Conservation (phyloP, 768 basidiomycete genomes). For the Pholiota microspora region DNA sequence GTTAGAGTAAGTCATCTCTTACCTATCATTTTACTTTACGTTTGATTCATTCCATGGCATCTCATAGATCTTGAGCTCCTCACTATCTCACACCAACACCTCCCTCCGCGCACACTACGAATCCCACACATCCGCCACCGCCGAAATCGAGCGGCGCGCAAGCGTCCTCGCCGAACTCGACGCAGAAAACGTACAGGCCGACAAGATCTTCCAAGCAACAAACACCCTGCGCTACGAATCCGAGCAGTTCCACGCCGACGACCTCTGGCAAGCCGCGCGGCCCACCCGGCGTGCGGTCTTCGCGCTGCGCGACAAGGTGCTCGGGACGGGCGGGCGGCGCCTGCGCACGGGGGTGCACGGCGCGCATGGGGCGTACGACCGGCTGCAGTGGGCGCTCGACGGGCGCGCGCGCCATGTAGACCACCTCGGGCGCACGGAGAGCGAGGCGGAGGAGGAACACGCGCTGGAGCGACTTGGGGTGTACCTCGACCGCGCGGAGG, state of each 20-base stretch:
- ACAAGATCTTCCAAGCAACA: conserved; percentile 57
- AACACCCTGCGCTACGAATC: conserved; percentile 71
- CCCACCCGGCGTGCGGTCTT: conserved; percentile 63
- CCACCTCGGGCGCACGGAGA: conserved; percentile 66
- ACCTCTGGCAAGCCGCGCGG: conserved; percentile 65
- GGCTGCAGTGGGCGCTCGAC: conserved; percentile 70
- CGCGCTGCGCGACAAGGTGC: conserved; percentile 63
- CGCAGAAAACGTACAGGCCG: conserved; percentile 44
- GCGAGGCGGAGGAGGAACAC: conserved; percentile 47
- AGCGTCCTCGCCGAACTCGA: conserved; percentile 52
- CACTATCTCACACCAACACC: conserved; percentile 54
- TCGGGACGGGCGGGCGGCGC: conserved; percentile 55
- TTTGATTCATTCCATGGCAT: not conserved
- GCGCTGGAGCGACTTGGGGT: not conserved
- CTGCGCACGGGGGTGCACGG: conserved; percentile 50
- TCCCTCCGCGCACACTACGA: conserved; percentile 60
- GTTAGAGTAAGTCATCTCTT: conserved; percentile 57
- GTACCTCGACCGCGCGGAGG: not conserved
- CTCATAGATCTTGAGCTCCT: conserved; percentile 45
- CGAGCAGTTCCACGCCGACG: conserved; percentile 62
- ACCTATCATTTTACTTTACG: conserved; percentile 9
- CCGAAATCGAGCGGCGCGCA: conserved; percentile 44
- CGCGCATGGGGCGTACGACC: conserved; percentile 52
- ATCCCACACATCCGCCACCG: conserved; percentile 44
- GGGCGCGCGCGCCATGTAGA: conserved; percentile 64